Evolutionary conservation across 208 protist species (phyloP).

Genomic region (Trypanosoma brucei): DNA sequence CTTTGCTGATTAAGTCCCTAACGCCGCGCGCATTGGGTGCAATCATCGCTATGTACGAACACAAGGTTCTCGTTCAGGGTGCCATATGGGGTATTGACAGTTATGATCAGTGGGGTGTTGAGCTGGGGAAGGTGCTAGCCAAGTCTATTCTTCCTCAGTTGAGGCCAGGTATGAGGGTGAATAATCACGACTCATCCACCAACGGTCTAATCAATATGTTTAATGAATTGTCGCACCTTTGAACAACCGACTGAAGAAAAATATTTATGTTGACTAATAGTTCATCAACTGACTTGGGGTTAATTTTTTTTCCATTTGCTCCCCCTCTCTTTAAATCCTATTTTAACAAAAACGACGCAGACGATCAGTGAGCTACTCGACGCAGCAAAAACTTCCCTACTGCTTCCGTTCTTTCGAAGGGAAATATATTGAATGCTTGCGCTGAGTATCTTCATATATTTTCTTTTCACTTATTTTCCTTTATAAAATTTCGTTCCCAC

Average conservation of each 20-base stretch:
- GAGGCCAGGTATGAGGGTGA: slow-evolving; percentile 34
- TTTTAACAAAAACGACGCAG: not conserved
- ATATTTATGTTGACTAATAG: not conserved
- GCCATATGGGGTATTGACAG: slow-evolving; percentile 97
- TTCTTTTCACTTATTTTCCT: no score
- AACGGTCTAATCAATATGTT: slow-evolving; percentile 95
- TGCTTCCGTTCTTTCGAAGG: no score
- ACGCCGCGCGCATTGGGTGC: slow-evolving; percentile 90
- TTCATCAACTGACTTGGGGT: no score
- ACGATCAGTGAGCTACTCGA: not conserved
- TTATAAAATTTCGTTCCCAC: no score
- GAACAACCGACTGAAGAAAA: slow-evolving; percentile 5
- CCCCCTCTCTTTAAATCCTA: no score
- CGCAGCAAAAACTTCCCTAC: no score
- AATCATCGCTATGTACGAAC: slow-evolving; percentile 97
- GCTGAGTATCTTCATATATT: no score
- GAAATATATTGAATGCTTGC: no score
- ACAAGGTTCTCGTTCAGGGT: slow-evolving; percentile 97
- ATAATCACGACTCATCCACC: slow-evolving; percentile 91
- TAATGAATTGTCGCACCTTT: slow-evolving; percentile 68
- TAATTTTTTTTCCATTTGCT: no score
- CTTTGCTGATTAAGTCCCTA: slow-evolving; percentile 93
- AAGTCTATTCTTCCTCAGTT: slow-evolving; percentile 95
- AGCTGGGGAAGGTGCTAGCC: slow-evolving; percentile 96
- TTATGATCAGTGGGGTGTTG: slow-evolving; percentile 97